phyloP scores from a whole-genome alignment of 2,329 filamentous ascomycete species.

The Pseudocercospora pini-densiflorae region DNA sequence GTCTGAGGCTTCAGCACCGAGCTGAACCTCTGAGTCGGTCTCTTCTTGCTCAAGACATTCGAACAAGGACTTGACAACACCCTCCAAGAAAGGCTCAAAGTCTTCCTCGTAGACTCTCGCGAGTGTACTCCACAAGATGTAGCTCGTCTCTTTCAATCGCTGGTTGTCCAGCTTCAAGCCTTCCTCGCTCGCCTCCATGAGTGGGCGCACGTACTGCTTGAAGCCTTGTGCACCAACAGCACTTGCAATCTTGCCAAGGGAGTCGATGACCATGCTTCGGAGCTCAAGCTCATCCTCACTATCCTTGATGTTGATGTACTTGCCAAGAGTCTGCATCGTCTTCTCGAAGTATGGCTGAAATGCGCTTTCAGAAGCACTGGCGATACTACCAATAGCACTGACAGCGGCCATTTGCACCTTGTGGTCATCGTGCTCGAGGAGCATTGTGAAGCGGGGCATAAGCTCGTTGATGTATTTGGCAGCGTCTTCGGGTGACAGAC shows the following conservation, averaged over 20 bases:
- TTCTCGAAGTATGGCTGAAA: conserved; percentile 92
- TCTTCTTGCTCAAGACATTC: conserved; percentile 90
- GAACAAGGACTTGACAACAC: conserved; percentile 79
- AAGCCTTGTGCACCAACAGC: conserved; percentile 86
- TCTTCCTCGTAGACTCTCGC: conserved; percentile 90
- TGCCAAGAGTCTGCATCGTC: conserved; percentile 86
- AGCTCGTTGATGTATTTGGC: conserved; percentile 80
- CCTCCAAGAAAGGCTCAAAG: conserved; percentile 76
- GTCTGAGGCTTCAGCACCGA: conserved; percentile 74
- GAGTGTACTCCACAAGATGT: conserved; percentile 94
- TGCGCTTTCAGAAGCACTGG: conserved; percentile 77
- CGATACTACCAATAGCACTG: conserved; percentile 87
- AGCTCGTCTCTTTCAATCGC: conserved; percentile 91
- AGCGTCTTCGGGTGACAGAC: conserved; percentile 79
- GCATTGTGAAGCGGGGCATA: conserved; percentile 79
- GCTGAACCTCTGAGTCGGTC: conserved; percentile 74
- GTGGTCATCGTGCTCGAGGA: conserved; percentile 82
- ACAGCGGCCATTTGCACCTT: conserved; percentile 90
- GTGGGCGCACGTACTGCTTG: conserved; percentile 84
- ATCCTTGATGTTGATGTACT: conserved; percentile 84
- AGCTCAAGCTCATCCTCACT: conserved; percentile 88
- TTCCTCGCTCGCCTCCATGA: conserved; percentile 93
- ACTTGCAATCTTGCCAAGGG: conserved; percentile 88
- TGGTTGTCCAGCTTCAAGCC: conserved; percentile 87
- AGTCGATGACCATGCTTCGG: conserved; percentile 86